A percentile compares a stretch with the other conserved stretches of the same genome.
phyloP scores from a whole-genome alignment of 257 asterid genomes.

The Solanum chiquidenum region DNA sequence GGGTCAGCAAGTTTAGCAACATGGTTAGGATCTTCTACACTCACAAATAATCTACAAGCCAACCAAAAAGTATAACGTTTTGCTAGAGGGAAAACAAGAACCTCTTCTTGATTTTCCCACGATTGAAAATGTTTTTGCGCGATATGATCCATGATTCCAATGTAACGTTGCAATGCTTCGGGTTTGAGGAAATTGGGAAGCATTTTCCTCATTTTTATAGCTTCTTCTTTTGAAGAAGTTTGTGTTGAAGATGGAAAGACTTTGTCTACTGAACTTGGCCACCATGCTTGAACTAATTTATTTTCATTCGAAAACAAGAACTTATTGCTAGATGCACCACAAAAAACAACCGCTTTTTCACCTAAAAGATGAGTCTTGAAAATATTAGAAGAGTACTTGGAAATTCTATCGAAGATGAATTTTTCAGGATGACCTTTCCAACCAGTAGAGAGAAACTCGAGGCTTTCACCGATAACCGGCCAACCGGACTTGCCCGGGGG shows the following conservation, averaged over 20 bases:
- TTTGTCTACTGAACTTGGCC: slow-evolving; percentile 43
- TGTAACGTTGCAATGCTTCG: slow-evolving; percentile 17
- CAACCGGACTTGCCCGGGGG: slow-evolving; percentile 46
- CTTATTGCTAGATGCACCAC: slow-evolving; percentile 30
- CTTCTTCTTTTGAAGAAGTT: slow-evolving; percentile 46
- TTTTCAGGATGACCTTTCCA: slow-evolving; percentile 52
- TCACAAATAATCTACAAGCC: slow-evolving; percentile 36
- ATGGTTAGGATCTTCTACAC: slow-evolving; percentile 40
- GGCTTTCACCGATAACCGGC: slow-evolving; percentile 48
- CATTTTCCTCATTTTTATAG: slow-evolving; percentile 51
- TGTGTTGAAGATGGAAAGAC: slow-evolving; percentile 38
- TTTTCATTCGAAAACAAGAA: slow-evolving; percentile 56
- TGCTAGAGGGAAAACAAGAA: slow-evolving; percentile 29
- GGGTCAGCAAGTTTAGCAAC: slow-evolving; percentile 38
- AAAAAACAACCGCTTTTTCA: slow-evolving; percentile 25
- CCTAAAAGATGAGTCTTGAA: slow-evolving; percentile 37
- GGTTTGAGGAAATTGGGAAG: slow-evolving; percentile 51
- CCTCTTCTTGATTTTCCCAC: slow-evolving; percentile 2
- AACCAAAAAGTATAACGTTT: slow-evolving; percentile 51
- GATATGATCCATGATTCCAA: slow-evolving; percentile 34
- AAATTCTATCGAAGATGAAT: slow-evolving; percentile 37
- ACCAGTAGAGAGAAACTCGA: slow-evolving; percentile 39
- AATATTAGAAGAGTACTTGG: slow-evolving; percentile 23
- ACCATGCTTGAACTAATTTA: slow-evolving; percentile 50
- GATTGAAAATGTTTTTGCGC: slow-evolving; percentile 24